Evolutionary conservation across 768 basidiomycete genomes (phyloP).

Genomic region (Podaxis mareebaensis): DNA sequence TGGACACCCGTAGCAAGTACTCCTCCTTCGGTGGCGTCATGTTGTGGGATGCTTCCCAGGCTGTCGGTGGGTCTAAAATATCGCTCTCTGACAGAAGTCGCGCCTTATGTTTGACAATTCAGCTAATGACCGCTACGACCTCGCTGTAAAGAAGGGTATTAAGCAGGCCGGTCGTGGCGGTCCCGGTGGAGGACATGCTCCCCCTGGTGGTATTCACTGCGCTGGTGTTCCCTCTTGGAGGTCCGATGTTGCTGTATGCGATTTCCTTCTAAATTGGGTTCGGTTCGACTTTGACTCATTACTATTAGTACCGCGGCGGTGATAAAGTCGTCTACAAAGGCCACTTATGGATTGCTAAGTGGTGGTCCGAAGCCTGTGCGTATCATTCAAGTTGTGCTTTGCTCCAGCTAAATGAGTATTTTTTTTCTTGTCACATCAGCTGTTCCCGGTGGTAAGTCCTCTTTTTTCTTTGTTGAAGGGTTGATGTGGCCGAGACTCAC

Average conservation of each 20-base stretch:
- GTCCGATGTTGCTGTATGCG: constrained; percentile 36
- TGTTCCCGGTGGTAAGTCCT: constrained; percentile 29
- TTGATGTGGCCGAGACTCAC: not conserved
- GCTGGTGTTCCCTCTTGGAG: constrained; percentile 42
- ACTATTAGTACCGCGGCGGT: constrained; percentile 42
- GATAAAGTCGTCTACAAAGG: constrained; percentile 38
- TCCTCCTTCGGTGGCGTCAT: constrained; percentile 56
- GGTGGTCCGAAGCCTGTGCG: constrained; percentile 46
- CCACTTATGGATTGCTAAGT: constrained; percentile 49
- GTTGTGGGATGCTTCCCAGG: constrained; percentile 43
- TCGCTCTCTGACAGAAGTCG: not conserved
- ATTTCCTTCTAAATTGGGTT: constrained; percentile 31
- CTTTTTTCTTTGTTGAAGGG: not conserved
- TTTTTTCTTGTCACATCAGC: constrained; percentile 19
- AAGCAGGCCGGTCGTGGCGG: constrained; percentile 21
- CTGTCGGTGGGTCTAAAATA: constrained; percentile 29
- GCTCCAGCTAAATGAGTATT: not conserved
- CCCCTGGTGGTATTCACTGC: constrained; percentile 34
- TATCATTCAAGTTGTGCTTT: not conserved
- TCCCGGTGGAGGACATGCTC: constrained; percentile 17
- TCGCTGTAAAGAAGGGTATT: constrained; percentile 42
- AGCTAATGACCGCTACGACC: constrained; percentile 44
- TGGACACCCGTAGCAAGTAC: constrained; percentile 41
- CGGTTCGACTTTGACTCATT: not conserved
- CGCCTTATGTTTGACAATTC: not conserved